Base-by-base conservation (phyloP, 208 protist genomes). In the Polymyxa betae region DNA sequence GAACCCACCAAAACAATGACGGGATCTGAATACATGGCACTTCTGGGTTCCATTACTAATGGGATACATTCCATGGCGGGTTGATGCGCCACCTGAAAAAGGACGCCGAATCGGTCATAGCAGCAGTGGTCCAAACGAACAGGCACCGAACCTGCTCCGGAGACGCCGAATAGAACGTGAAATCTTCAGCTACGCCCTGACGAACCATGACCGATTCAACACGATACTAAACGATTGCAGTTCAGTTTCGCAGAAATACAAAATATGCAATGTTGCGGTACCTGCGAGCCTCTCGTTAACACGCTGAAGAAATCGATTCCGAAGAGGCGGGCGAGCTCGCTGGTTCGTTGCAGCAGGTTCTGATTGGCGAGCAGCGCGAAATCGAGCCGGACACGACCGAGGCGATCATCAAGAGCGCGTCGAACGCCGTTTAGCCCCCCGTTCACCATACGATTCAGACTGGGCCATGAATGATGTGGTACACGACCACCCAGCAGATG, bases 51-150 rank as follows among this genome's bases (percentile, higher is more conserved):
- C 64, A 92, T 92, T 0, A 93, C 90, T 45, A 93, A 35, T n/a
- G 92, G 92, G 45, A 93, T 92, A 54, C 91, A 93, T 90, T 93
- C 91, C 60, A 90, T 92, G 20, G 92, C 78, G 1, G 91, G 87
- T 72, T 93, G 92, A 24, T 38, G 20, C 38, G 45, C 72, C 29
- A 91, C 35, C n/a, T n/a, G n/a, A n/a, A n/a, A n/a, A n/a, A n/a
- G n/a, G n/a, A n/a, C n/a, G n/a, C n/a, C n/a, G n/a, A n/a, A n/a
- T n/a, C n/a, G n/a, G n/a, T n/a, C n/a, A n/a, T n/a, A n/a, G n/a
- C n/a, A n/a, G n/a, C n/a, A n/a, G n/a, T n/a, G n/a, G n/a, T n/a
- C n/a, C n/a, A n/a, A n/a, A n/a, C n/a, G n/a, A n/a, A n/a, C n/a
- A n/a, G n/a, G n/a, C n/a, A n/a, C n/a, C n/a, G n/a, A n/a, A n/a